phyloP scores from a whole-genome alignment of 2,329 filamentous ascomycete genomes.

The Talaromyces sp. region DNA sequence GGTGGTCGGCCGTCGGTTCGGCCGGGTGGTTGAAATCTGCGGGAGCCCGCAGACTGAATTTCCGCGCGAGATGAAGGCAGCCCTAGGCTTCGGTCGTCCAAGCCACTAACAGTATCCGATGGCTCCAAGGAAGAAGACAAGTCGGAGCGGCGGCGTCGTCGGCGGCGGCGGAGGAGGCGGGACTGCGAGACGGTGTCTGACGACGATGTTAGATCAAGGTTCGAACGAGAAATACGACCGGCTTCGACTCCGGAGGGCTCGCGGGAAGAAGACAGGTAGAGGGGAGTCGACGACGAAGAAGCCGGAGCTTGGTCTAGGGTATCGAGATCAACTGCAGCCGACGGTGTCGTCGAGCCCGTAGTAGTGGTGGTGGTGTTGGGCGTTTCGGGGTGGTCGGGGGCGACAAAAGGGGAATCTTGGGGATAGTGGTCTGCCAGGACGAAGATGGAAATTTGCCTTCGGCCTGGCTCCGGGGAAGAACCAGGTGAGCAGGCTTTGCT shows the following conservation, averaged over 20 bases:
- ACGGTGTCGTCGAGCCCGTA: constrained; percentile 24
- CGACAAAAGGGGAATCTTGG: constrained; percentile 56
- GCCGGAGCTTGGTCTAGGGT: background rate
- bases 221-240: constrained; percentile 10
- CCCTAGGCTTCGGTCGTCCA: constrained; percentile 18
- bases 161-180: constrained; percentile 22
- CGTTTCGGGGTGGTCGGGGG: constrained; percentile 62
- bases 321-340: background rate
- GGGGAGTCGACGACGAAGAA: constrained; percentile 17
- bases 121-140: constrained; percentile 22
- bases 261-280: constrained; percentile 18
- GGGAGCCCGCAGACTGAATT: constrained; percentile 20
- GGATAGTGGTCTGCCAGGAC: constrained; percentile 69
- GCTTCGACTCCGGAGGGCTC: constrained; percentile 12
- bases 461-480: constrained; percentile 39
- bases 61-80: constrained; percentile 23
- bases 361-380: constrained; percentile 49
- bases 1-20: constrained; percentile 29
- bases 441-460: constrained; percentile 46
- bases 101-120: constrained; percentile 15
- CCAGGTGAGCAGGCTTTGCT: constrained; percentile 38
- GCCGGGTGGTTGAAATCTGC: constrained; percentile 16
- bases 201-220: constrained; percentile 11
- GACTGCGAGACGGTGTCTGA: constrained; percentile 14
- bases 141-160: constrained; percentile 20